These are phyloP conservation scores for Colletotrichum noveboracense DNA, from an alignment of 2,329 filamentous ascomycete species.

Conservation along the genomic window DNA sequence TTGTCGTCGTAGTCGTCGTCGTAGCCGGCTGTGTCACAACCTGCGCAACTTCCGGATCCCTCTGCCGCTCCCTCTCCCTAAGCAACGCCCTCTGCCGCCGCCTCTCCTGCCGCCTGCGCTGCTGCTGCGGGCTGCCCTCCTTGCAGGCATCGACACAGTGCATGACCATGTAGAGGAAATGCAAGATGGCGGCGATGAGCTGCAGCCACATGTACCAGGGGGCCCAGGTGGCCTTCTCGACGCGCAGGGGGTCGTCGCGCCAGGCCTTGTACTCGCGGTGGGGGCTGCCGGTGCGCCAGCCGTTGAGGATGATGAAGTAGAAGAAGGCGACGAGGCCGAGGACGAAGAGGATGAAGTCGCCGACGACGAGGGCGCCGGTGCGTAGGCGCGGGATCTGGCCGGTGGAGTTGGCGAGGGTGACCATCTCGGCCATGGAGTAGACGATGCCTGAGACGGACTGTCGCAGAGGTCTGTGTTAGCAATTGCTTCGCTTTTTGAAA, in stretches of 20 bases:
- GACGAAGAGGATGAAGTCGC: constrained; percentile 22
- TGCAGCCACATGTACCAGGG: constrained; percentile 27
- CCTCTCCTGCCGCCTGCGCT: not conserved
- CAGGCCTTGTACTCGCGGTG: constrained; percentile 11
- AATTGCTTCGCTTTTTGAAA: not conserved
- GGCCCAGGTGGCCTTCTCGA: constrained; percentile 22
- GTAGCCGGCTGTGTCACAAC: not conserved
- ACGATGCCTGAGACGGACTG: constrained; percentile 42
- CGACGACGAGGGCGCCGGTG: constrained; percentile 19
- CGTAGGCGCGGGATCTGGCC: constrained; percentile 23
- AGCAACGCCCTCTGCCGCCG: not conserved
- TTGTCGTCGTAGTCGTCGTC: not conserved
- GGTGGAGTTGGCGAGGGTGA: constrained; percentile 24
- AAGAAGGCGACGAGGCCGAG: constrained; percentile 25
- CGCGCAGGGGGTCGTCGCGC: constrained; percentile 18
- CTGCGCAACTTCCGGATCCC: constrained; percentile 3
- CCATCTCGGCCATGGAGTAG: constrained; percentile 44
- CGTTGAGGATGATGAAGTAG: constrained; percentile 24
- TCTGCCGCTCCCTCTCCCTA: not conserved
- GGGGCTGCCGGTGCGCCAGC: constrained; percentile 18
- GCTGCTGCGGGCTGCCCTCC: not conserved
- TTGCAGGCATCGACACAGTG: constrained; percentile 23
- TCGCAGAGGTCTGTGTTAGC: not conserved
- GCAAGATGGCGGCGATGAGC: constrained; percentile 23
- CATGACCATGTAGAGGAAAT: constrained; percentile 25